Base-by-base conservation (phyloP, 1,284 basidiomycete genomes). In the Pholiota adiposa region DNA sequence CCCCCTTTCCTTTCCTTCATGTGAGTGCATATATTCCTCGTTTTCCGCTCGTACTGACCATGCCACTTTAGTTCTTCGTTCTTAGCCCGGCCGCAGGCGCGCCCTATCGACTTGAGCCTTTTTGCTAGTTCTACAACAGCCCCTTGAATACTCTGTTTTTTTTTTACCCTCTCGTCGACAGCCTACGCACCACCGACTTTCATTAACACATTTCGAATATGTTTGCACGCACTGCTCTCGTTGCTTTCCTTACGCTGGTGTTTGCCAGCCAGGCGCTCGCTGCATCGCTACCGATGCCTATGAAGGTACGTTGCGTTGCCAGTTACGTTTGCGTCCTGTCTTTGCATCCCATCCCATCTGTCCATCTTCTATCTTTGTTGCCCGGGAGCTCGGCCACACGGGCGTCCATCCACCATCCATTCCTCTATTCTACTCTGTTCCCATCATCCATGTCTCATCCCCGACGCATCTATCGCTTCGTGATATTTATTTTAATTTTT, bases 241-340 rank as follows among this genome's bases (percentile, higher is more conserved):
- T 81, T 65, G 71, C 78, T 51, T 65, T 78, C 41, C 61, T 86
- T 59, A 73, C 77, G 49, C 66, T 82, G 58, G 67, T 79, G 65
- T 73, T 84, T 65, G 74, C 79, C 62, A 75, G 79, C 65, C 79
- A 82, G 70, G 80, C 73, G 27, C 63, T 76, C 53, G 81, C 83
- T 27, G 63, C 65, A 4, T 83, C 85, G 21, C 69, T 84, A 63
- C 79, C 81, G 18, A 68, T 81, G 62, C 71, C 72, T 29, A 75
- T 83, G 60, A 69, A 67, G 66, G 77, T 76, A 18, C 50, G 55
- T 52, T n/a, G 11, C 36, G 18, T 33, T 44, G 33, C 27, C 27
- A 12, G 18, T 54, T 31, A 18, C 27, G n/a, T 40, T 46, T 36
- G 6, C 18, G 7, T 29, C 34, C 33, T 16, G 8, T 36, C 25